A percentile compares a stretch with the other conserved stretches of the same genome.
These are phyloP conservation scores for Hymenoscyphus repandus DNA, from an alignment of 2,329 filamentous ascomycete species.

Conservation along the genomic window DNA sequence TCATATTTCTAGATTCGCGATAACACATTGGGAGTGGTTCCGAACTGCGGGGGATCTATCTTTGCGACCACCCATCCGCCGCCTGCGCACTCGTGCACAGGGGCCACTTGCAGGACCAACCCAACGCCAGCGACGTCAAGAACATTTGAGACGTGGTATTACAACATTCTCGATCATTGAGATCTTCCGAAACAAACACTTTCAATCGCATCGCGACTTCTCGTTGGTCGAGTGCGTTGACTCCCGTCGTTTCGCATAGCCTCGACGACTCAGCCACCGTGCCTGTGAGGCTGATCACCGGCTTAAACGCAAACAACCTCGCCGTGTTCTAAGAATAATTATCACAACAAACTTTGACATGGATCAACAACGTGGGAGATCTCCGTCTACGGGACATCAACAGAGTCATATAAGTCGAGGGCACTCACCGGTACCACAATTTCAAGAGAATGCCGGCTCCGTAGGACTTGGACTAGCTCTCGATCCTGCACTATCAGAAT, in stretches of 20 bases:
- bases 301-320: constrained; percentile 18
- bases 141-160: not conserved
- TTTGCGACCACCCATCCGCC: constrained; percentile 1
- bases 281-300: constrained; percentile 24
- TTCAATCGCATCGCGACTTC: not conserved
- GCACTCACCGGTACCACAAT: constrained; percentile 57
- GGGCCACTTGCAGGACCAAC: not conserved
- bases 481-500: constrained; percentile 39
- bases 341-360: constrained; percentile 34
- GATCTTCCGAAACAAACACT: constrained; percentile 1
- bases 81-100: constrained; percentile 1
- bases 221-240: constrained; percentile 13
- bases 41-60: constrained; percentile 8
- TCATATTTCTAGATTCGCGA: not conserved
- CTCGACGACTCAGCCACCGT: constrained; percentile 29
- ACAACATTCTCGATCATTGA: not conserved
- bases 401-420: constrained; percentile 61
- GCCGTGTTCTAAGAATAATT: constrained; percentile 31
- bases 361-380: constrained; percentile 57
- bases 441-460: constrained; percentile 44
- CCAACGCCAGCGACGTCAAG: constrained; percentile 4
- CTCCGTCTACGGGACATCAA: constrained; percentile 54
- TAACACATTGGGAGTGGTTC: constrained; percentile 7
- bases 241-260: constrained; percentile 26
- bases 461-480: constrained; percentile 52